Base-by-base conservation (phyloP, 192 early-diverging fungal genomes). In the Backusella circina region DNA sequence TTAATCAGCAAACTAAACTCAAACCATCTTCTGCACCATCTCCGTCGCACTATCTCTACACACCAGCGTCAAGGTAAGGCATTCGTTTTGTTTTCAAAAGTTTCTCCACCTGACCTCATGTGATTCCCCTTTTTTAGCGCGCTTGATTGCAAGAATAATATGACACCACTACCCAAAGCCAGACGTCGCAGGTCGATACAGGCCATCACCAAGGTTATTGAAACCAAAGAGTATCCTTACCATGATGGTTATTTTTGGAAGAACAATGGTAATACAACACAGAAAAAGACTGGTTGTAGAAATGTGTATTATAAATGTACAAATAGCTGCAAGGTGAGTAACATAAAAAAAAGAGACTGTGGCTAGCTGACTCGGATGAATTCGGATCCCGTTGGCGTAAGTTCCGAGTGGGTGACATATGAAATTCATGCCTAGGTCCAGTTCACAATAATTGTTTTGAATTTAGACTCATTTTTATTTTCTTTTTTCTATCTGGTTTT, bases 271-370 rank as follows among this genome's bases (percentile, higher is more conserved):
- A 88, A 88, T 35, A 88, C 87, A 31, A 86, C 80, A 5, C 85
- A 87, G 31, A 84, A 82, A 69, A 89, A 87, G 75, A 87, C 86
- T 13, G 86, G 86, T 26, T 85, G 83, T 32, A 87, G 84, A 79
- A 89, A 86, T 71, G 80, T 89, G 39, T 89, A 89, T 73, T 89
- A 86, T 75, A 89, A 89, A 70, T 89, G 88, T 47, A 84, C 85
- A 13, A 89, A 87, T 74, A 89, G 88, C 61, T 84, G 79, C 32
- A 82, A 79, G 67, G 87, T 84, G 70, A 78, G 84, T 32, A 64
- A 65, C 10, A 10, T 31, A 36, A 37, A 30, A 54, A 64, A 39
- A 66, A 39, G n/a, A 66, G 66, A 50, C 67, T 38, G 31, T 61
- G 70, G 66, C 70, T 71, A 71, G 70, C 26, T 61, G 54, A 26